Conservation (phyloP, 163 green algal species). For the Chlorella variabilis region DNA sequence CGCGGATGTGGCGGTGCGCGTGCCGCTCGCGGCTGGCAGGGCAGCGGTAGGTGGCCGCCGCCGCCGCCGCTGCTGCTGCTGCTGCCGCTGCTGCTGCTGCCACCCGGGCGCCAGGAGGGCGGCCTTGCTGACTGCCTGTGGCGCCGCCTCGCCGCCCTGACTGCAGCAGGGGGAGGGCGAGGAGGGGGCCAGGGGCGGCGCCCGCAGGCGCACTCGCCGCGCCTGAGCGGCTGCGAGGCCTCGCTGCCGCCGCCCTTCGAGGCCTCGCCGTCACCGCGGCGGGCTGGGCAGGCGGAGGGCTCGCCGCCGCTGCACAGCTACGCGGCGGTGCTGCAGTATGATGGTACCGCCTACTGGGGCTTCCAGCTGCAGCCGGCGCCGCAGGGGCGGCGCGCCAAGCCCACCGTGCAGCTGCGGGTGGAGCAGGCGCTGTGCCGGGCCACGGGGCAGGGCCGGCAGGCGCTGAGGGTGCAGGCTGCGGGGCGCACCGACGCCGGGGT, state of each 20-base stretch:
- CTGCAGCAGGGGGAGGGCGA: not conserved
- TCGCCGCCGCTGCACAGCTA: slow-evolving; percentile 30
- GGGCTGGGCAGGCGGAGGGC: no score
- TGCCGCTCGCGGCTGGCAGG: not conserved
- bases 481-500: slow-evolving; percentile 73
- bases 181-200: not conserved
- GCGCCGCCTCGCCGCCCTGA: no score
- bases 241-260: no score
- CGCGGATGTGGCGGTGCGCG: not conserved
- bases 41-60: not conserved
- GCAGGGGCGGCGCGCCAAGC: not conserved
- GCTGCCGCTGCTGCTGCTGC: no score
- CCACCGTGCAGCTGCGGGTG: slow-evolving; percentile 59
- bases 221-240: slow-evolving; percentile 3
- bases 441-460: slow-evolving; percentile 45
- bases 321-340: slow-evolving; percentile 26
- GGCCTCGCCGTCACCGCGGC: no score
- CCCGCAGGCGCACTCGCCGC: slow-evolving; percentile 5
- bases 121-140: no score
- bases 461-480: slow-evolving; percentile 60
- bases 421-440: slow-evolving; percentile 56
- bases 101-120: no score
- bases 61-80: no score
- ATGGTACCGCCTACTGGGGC: slow-evolving; percentile 36
- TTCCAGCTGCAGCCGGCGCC: slow-evolving; percentile 35